Evolutionary conservation across 345 rosid genomes (phyloP), one percentile per base, ranked within the genome.

Genomic region (Luvunga scandens): DNA sequence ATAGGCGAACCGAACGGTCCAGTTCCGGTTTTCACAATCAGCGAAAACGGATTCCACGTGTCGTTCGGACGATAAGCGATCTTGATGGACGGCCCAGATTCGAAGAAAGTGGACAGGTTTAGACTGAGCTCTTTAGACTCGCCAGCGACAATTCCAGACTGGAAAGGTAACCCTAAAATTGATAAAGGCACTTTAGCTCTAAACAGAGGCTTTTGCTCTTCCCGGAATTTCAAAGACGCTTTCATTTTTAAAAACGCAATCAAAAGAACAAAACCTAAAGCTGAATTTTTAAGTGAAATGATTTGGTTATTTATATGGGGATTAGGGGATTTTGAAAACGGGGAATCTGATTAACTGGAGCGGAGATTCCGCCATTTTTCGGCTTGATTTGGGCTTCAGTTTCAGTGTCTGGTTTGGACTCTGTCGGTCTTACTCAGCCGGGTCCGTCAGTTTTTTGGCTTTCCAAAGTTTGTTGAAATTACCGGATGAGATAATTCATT

Each of bases 1-100:
- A 81, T 9, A 2, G 98, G 98, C 1, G 99, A 94, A 4, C 99
- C 99, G 77, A 89, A 89, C 1, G 90, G 77, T 7, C 99, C 99
- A 7, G 91, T 84, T 0, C 99, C 99, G n/a, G 93, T 92, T 84
- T 90, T 91, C 83, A 96, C 85, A 57, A 88, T 81, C 21, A 96
- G 85, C 1, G 99, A 96, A 90, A 96, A 96, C 6, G 99, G 97
- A 62, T 90, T 91, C 88, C 89, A 85, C 1, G 91, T 24, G 79
- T 96, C 97, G 78, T 96, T 94, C 14, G 99, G 97, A n/a, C 97
- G 98, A 84, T 96, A 96, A 25, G 97, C 82, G 85, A 92, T 8
- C 76, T 91, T 93, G 85, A 96, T 48, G 67, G 90, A 81, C 33
- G 99, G 99, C 8, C 99, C 97, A 4, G 97, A 88, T 77, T 90